Evolutionary conservation across 768 basidiomycete genomes (phyloP).

Genomic region (Collybiopsis confluens): DNA sequence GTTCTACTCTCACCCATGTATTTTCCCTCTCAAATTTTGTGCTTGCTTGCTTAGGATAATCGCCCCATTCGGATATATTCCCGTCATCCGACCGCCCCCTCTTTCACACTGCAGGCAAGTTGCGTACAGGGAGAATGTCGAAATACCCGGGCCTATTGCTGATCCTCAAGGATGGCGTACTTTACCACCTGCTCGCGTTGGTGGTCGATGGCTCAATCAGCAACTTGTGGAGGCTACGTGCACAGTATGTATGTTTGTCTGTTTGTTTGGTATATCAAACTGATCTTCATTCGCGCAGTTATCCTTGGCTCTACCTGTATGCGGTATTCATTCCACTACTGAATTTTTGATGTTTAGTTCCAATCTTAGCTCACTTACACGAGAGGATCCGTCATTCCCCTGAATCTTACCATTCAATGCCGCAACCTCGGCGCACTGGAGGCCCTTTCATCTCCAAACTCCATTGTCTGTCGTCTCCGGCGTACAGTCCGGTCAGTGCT

Average conservation of each 20-base stretch:
- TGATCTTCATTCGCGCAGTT: not conserved
- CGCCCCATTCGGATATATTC: constrained; percentile 24
- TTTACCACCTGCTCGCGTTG: constrained; percentile 20
- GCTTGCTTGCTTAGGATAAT: constrained; percentile 15
- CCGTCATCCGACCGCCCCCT: constrained; percentile 26
- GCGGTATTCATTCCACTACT: not conserved
- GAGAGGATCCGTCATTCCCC: constrained; percentile 12
- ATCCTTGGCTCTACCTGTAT: constrained; percentile 8
- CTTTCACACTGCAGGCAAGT: constrained; percentile 31
- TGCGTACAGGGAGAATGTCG: constrained; percentile 28
- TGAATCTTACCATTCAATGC: constrained; percentile 4
- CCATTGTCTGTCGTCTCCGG: constrained; percentile 6
- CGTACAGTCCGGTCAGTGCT: constrained; percentile 2
- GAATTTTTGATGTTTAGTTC: not conserved
- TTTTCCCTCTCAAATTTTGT: not conserved
- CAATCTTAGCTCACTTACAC: constrained; percentile 11
- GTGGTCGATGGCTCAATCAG: constrained; percentile 24
- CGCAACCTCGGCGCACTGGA: constrained; percentile 9
- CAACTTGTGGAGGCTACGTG: constrained; percentile 29
- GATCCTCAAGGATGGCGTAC: constrained; percentile 37
- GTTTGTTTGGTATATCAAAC: not conserved
- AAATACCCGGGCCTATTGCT: constrained; percentile 28
- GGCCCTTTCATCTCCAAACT: constrained; percentile 6
- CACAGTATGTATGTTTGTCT: constrained; percentile 19
- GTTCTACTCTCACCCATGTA: not conserved